These are phyloP conservation scores for Wickerhamiella australiensis DNA, from an alignment of 805 yeast genomes.

Conservation along the genomic window DNA sequence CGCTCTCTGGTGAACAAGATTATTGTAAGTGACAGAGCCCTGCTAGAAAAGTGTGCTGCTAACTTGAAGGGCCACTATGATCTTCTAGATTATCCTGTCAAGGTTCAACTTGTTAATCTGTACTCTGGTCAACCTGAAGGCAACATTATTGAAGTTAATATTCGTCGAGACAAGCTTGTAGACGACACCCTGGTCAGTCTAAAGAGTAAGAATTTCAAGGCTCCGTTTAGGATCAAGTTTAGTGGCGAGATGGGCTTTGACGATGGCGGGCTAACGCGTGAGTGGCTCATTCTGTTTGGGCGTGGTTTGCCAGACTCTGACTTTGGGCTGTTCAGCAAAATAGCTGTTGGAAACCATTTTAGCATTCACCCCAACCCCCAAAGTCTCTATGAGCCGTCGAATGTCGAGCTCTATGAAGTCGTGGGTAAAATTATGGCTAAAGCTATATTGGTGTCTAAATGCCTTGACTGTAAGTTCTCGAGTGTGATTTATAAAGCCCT, in stretches of 20 bases:
- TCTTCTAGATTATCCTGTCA: not conserved
- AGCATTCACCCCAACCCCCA: constrained; percentile 97
- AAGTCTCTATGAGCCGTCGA: constrained; percentile 81
- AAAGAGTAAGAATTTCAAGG: constrained; percentile 37
- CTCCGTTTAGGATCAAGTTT: constrained; percentile 91
- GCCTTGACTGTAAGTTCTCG: constrained; percentile 94
- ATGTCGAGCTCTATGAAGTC: constrained; percentile 91
- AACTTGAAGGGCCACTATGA: not conserved
- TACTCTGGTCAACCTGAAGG: not conserved
- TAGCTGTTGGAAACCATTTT: constrained; percentile 95
- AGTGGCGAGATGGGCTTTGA: constrained; percentile 99
- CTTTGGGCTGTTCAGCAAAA: constrained; percentile 91
- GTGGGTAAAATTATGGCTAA: constrained; percentile 97
- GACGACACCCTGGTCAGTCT: not conserved
- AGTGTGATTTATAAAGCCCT: constrained; percentile 97
- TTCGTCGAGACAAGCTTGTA: not conserved
- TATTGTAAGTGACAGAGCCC: not conserved
- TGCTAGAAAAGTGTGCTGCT: not conserved
- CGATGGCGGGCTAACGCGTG: constrained; percentile 98
- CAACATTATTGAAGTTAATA: not conserved
- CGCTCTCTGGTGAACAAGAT: not conserved
- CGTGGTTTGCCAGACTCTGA: constrained; percentile 98
- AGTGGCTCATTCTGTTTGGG: constrained; percentile 86
- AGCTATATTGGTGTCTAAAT: constrained; percentile 97
- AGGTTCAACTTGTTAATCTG: not conserved